Evolutionary conservation across 306 rosid species (phyloP), one percentile per base, ranked within the genome.

Genomic region (Hylodesmum podocarpum): DNA sequence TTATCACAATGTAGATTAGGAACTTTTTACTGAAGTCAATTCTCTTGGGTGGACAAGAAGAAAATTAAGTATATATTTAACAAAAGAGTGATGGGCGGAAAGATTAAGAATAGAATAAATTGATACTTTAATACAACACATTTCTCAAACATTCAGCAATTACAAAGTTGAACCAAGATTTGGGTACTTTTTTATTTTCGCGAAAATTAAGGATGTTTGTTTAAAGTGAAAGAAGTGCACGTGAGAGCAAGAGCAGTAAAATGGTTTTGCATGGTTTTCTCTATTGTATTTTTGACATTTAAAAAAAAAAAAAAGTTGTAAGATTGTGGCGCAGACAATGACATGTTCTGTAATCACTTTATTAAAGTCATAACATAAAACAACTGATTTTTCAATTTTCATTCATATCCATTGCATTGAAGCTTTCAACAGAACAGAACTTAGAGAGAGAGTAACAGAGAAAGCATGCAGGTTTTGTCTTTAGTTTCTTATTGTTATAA

Each of bases 201-300:
- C 86, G 76, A 78, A 81, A 81, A 81, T 70, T 85, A 81, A 85
- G 88, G 86, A 85, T 78, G 83, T 41, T 50, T 50, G 33, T 43
- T 75, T 2, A n/a, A n/a, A n/a, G n/a, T n/a, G n/a, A n/a, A n/a
- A 72, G 63, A 8, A 63, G 69, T 65, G 86, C 88, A 88, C 87
- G 87, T 84, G 88, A 86, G 76, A 84, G 73, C 64, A 74, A 84
- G 87, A 25, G 15, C 82, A 68, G 84, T 85, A 80, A 86, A 79
- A 70, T 58, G 51, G 66, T 14, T 1, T 27, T 33, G 18, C 66
- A 66, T 72, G 66, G 34, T 72, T 77, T 82, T 55, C 71, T 72
- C 72, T 70, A 24, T 19, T 62, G 4, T 34, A 55, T 49, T 73
- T 77, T 64, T 29, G 6, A 22, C 47, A 55, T 29, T 33, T n/a